phyloP scores from a whole-genome alignment of 768 basidiomycete genomes.

The Pleurotus salmoneostramineus region DNA sequence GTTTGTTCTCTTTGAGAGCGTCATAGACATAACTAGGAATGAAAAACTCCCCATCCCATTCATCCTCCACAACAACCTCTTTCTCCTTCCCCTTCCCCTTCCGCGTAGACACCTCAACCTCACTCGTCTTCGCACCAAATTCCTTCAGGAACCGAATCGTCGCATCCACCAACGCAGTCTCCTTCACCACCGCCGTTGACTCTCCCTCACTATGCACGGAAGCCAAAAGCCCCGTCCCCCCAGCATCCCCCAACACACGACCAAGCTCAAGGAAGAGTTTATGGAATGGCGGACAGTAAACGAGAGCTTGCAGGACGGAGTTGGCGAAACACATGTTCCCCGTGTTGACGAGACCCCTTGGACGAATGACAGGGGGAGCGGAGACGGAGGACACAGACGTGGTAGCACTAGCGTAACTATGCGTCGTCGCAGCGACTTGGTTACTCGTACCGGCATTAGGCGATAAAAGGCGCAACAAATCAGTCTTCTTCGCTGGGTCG shows the following conservation, averaged over 20 bases:
- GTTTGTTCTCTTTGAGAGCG: constrained; percentile 89
- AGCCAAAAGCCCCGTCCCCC: constrained; percentile 22
- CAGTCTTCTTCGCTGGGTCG: constrained; percentile 36
- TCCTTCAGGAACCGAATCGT: constrained; percentile 75
- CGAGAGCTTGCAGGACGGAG: constrained; percentile 84
- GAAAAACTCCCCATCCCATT: constrained; percentile 62
- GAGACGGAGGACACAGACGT: constrained; percentile 10
- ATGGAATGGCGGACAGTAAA: constrained; percentile 88
- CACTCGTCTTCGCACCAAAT: constrained; percentile 38
- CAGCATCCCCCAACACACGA: constrained; percentile 31
- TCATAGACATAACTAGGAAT: constrained; percentile 86
- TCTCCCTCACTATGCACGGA: constrained; percentile 23
- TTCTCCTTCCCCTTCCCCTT: constrained; percentile 35
- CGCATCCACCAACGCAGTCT: constrained; percentile 61
- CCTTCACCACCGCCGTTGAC: constrained; percentile 20
- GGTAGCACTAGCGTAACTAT: constrained; percentile 16
- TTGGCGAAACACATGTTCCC: constrained; percentile 99
- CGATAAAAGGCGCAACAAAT: constrained; percentile 53
- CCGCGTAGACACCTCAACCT: constrained; percentile 24
- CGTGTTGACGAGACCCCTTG: constrained; percentile 86
- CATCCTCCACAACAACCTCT: constrained; percentile 31
- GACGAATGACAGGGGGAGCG: constrained; percentile 36
- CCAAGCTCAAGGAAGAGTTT: constrained; percentile 72
- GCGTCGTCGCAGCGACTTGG: constrained; percentile 6
- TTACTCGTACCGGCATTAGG: constrained; percentile 21